A percentile compares a stretch with the other conserved stretches of the same genome.
Conservation (phyloP, 78 protist species). For the Anaeramoeba ignava region DNA sequence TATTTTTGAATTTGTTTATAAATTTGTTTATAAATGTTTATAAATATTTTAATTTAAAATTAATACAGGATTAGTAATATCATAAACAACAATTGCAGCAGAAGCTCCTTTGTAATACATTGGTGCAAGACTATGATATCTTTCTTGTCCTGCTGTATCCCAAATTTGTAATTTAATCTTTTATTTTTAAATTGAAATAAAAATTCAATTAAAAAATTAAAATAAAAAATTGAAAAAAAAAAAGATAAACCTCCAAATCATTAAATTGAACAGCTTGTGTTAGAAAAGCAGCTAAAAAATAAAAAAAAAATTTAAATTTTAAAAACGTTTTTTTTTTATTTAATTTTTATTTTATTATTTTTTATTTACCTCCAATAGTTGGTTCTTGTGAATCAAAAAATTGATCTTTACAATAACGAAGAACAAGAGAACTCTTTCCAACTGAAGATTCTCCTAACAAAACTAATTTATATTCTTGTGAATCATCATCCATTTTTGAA, state of each 20-base stretch:
- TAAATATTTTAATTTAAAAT: conserved; percentile 2
- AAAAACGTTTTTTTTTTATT: too few species aligned
- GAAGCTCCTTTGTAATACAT: conserved; percentile 30
- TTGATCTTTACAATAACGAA: conserved; percentile 2
- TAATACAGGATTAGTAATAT: conserved; percentile 19
- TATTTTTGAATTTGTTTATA: too few species aligned
- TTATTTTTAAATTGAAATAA: conserved; percentile 1
- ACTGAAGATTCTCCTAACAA: neutral
- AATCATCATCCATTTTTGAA: too few species aligned
- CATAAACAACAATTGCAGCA: conserved; percentile 37
- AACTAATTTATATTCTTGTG: too few species aligned
- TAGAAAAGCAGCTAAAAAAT: too few species aligned
- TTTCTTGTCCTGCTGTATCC: conserved; percentile 7
- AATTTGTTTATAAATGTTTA: too few species aligned
- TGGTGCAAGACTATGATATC: conserved; percentile 24
- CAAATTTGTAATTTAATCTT: conserved; percentile 10
- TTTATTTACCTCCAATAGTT: conserved; percentile 25
- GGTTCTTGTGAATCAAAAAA: neutral
- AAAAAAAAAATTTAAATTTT: too few species aligned
- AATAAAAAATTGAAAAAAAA: too few species aligned
- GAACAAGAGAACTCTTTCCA: conserved; percentile 25
- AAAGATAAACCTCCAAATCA: too few species aligned
- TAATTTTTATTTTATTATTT: too few species aligned
- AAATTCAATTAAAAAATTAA: too few species aligned
- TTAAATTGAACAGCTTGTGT: too few species aligned